Evolutionary conservation across 2,329 filamentous ascomycete species (phyloP), one percentile per base, ranked within the genome.

Genomic region (Colletotrichum sp.): DNA sequence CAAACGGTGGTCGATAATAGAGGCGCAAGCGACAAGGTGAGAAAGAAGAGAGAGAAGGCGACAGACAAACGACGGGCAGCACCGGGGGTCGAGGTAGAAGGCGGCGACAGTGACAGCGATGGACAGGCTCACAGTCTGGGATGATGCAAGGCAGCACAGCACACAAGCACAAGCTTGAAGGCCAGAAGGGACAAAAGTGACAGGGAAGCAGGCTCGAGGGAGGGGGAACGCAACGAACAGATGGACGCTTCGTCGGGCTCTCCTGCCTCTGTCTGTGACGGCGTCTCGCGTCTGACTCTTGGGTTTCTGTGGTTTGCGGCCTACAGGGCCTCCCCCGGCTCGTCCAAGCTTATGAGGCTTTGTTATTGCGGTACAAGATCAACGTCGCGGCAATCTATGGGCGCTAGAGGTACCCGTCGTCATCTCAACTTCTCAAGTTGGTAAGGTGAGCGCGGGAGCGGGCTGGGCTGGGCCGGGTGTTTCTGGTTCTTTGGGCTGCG

Each of bases 81-180:
- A 30, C 59, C 26, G 63, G 76, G 91, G 93, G 86, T 98, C 98
- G 87, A 93, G 94, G 88, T 95, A 98, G 85, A 96, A 96, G 16
- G 90, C 88, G 68, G 52, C 68, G 49, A 71, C n/a, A 52, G n/a
- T 52, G 44, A 52, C 44, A 52, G 44, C 44, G 44, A 52, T 52
- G 44, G n/a, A 52, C 68, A 75, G 39, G 69, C 21, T n/a, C 21
- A 70, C 70, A 68, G 59, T 68, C 70, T 76, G 72, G 73, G 73
- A 76, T 63, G 73, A 76, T 73, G 73, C 69, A 68, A 49, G 70
- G 44, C 44, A 52, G n/a, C 44, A 52, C n/a, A 21, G 44, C 44
- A 52, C 44, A 52, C 71, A 68, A 64, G 59, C 64, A 68, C 16
- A 28, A 28, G n/a, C 52, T 52, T 28, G 49, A 36, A 49, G 30